Conservation (phyloP, 352 stramenopile genomes). For the Globisporangium alternatum region DNA sequence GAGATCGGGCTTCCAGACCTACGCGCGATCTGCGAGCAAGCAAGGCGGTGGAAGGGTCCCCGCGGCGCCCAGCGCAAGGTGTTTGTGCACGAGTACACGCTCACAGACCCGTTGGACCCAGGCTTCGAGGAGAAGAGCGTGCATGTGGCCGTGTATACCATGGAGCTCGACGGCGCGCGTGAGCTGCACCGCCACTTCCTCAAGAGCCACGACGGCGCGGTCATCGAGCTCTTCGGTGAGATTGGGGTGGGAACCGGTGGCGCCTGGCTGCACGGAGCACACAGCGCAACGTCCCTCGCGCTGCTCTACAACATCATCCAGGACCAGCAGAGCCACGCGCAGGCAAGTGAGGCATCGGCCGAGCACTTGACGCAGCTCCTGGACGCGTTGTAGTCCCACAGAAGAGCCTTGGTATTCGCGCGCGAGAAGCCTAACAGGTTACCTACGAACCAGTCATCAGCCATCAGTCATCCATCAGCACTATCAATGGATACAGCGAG, state of each 20-base stretch:
- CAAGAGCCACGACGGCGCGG: slow-evolving; percentile 72
- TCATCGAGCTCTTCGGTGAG: slow-evolving; percentile 86
- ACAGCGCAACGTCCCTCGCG: slow-evolving; percentile 33
- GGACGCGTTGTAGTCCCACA: slow-evolving; percentile 4
- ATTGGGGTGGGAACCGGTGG: slow-evolving; percentile 33
- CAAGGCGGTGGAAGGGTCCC: slow-evolving; percentile 59
- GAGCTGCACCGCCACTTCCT: slow-evolving; percentile 88
- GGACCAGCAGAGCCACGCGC: slow-evolving; percentile 24
- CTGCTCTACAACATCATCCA: slow-evolving; percentile 57
- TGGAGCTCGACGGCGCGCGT: slow-evolving; percentile 46
- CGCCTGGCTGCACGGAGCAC: slow-evolving; percentile 33
- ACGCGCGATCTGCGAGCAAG: slow-evolving; percentile 52
- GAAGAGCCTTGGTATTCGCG: neutral
- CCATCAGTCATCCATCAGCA: neutral
- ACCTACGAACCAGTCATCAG: neutral
- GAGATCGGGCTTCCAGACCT: slow-evolving; percentile 81
- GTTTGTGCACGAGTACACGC: slow-evolving; percentile 78
- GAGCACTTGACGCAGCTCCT: slow-evolving; percentile 12
- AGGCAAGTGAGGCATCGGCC: neutral
- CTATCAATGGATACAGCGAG: neutral
- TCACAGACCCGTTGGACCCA: slow-evolving; percentile 67
- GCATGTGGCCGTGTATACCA: slow-evolving; percentile 83
- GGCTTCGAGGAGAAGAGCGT: slow-evolving; percentile 62
- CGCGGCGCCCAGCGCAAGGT: slow-evolving; percentile 65
- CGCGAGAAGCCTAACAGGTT: neutral